A percentile compares a stretch with the other conserved stretches of the same genome.
phyloP scores from a whole-genome alignment of 345 rosid genomes.

The Aurinia saxatilis region DNA sequence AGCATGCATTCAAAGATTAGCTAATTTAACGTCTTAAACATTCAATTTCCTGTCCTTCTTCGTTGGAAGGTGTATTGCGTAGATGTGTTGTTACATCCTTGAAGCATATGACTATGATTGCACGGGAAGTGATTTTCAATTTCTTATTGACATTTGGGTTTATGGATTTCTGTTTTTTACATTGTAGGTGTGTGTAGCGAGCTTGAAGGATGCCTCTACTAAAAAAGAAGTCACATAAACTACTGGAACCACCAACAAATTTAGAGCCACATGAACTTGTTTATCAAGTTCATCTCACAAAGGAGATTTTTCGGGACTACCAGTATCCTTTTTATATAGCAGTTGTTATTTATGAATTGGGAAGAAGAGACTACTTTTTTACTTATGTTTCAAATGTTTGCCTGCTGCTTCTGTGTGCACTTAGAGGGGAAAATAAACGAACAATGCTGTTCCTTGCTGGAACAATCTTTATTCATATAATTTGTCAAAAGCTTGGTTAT shows the following conservation, averaged over 20 bases:
- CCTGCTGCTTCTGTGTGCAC: neutral
- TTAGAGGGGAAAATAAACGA: neutral
- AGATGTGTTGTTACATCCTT: neutral
- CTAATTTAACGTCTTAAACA: neutral
- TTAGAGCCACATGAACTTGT: conserved; percentile 70
- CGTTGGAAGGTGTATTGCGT: neutral
- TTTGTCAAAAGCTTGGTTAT: neutral
- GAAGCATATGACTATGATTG: conserved; percentile 1
- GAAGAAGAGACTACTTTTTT: neutral
- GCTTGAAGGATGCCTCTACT: conserved; percentile 64
- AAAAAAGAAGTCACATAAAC: conserved; percentile 57
- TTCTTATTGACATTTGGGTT: neutral
- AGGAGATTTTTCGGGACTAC: conserved; percentile 79
- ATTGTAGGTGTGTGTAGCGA: conserved; percentile 1
- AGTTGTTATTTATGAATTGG: neutral
- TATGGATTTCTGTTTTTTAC: neutral
- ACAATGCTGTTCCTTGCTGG: conserved; percentile 2
- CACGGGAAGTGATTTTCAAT: neutral
- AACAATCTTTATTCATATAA: neutral
- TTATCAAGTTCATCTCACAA: conserved; percentile 89
- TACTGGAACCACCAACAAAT: conserved; percentile 54
- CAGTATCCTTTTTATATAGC: conserved; percentile 56
- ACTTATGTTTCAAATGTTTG: neutral
- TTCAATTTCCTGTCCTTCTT: neutral
- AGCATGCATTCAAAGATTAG: no score